Evolutionary conservation across 2,329 filamentous ascomycete genomes (phyloP).

Genomic region (Aureobasidium sp.): DNA sequence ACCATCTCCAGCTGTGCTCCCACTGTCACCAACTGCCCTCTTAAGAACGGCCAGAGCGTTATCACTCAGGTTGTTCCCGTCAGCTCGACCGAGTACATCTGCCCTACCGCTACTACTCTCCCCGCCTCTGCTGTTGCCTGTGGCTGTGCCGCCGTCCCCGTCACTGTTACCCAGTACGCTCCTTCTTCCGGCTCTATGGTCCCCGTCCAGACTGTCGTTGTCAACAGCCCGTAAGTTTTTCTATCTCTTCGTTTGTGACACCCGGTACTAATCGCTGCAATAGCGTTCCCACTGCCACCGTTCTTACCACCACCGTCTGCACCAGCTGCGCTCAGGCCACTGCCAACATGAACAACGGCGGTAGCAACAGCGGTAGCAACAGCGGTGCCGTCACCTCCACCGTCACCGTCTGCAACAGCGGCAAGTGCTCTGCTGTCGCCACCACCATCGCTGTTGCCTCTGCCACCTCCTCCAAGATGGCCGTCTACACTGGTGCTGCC

Average conservation of each 20-base stretch:
- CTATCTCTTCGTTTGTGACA: no score
- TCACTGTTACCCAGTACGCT: conserved; percentile 9
- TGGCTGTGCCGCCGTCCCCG: conserved; percentile 7
- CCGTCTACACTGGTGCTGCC: conserved; percentile 17
- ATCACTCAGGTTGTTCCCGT: conserved; percentile 1
- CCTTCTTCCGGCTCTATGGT: conserved; percentile 20
- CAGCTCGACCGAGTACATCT: not conserved
- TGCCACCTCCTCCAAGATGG: not conserved
- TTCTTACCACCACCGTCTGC: conserved; percentile 12
- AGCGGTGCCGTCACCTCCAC: not conserved
- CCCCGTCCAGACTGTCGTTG: conserved; percentile 14
- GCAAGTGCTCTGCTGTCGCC: not conserved
- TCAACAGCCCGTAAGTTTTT: not conserved
- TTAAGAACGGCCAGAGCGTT: not conserved
- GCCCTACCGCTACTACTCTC: not conserved
- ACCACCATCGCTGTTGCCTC: not conserved
- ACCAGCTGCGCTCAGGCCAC: not conserved
- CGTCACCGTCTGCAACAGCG: conserved; percentile 14
- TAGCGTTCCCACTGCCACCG: conserved; percentile 7
- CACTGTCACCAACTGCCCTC: conserved; percentile 16
- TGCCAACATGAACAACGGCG: conserved; percentile 7
- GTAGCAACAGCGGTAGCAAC: not conserved
- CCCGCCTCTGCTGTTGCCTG: conserved; percentile 25
- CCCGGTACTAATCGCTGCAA: not conserved
- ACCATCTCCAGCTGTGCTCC: conserved; percentile 13